Conservation (phyloP, 495 filamentous ascomycete genomes). For the Parathielavia hyrcaniae region DNA sequence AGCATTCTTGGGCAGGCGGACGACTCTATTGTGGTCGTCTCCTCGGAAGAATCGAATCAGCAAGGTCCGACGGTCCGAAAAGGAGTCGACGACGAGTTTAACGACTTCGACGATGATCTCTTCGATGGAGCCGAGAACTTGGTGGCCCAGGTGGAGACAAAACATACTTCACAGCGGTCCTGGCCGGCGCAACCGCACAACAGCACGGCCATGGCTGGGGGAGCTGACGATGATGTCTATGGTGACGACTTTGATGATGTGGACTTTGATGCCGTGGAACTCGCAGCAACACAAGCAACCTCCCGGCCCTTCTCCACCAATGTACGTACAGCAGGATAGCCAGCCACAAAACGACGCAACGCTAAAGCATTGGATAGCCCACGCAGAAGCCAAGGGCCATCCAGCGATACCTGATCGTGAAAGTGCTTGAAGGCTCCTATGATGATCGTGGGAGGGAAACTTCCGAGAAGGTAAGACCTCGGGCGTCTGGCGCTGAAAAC, state of each 20-base stretch:
- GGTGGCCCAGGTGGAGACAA: conserved; percentile 46
- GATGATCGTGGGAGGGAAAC: conserved; percentile 53
- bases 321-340: conserved; percentile 47
- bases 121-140: conserved; percentile 54
- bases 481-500: neutral
- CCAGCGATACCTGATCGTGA: conserved; percentile 73
- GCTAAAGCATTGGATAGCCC: conserved; percentile 47
- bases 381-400: conserved; percentile 59
- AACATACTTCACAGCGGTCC: conserved; percentile 12
- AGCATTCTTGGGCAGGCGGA: conserved; percentile 41
- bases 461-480: conserved; percentile 62
- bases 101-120: conserved; percentile 58
- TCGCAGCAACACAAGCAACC: conserved; percentile 48
- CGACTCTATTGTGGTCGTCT: conserved; percentile 47
- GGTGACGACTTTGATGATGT: conserved; percentile 62
- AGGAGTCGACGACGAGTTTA: conserved; percentile 37
- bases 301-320: conserved; percentile 25
- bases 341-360: conserved; percentile 22
- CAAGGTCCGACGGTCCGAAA: neutral
- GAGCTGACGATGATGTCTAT: conserved; percentile 36
- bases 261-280: conserved; percentile 60
- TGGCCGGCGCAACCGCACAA: neutral
- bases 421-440: conserved; percentile 62
- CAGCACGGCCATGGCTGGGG: conserved; percentile 1
- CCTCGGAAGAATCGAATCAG: conserved; percentile 19